These are phyloP conservation scores for Ganoderma sp. DNA, from an alignment of 1,284 basidiomycete species.

Conservation along the genomic window DNA sequence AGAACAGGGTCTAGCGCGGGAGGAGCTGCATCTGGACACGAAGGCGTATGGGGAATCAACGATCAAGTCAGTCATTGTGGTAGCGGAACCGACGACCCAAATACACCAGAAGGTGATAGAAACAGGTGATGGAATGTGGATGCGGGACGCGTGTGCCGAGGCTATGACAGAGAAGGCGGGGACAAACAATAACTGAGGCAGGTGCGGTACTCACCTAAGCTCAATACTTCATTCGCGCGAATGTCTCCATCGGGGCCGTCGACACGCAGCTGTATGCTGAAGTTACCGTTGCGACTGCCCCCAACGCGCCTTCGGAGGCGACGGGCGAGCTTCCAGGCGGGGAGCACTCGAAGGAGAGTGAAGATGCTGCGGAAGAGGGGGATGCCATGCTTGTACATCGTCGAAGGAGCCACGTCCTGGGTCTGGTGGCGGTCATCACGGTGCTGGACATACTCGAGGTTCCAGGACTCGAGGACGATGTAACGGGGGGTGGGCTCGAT, in stretches of 20 bases:
- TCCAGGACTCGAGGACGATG: conserved; percentile 79
- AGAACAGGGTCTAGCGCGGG: conserved; percentile 51
- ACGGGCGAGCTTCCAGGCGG: conserved; percentile 73
- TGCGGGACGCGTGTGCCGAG: conserved; percentile 5
- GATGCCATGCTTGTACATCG: conserved; percentile 83
- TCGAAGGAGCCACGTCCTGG: conserved; percentile 66
- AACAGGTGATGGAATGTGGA: conserved; percentile 5
- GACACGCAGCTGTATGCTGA: conserved; percentile 62
- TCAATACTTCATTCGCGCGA: conserved; percentile 43
- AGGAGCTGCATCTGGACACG: conserved; percentile 45
- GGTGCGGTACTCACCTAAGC: conserved; percentile 44
- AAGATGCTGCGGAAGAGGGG: conserved; percentile 78
- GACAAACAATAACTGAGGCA: conserved; percentile 32
- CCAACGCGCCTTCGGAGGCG: conserved; percentile 56
- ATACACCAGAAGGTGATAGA: conserved; percentile 21
- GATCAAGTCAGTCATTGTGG: conserved; percentile 32
- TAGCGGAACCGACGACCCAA: conserved; percentile 16
- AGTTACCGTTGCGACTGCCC: conserved; percentile 50
- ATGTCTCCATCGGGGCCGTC: conserved; percentile 42
- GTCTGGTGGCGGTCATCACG: conserved; percentile 41
- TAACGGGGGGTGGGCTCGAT: conserved; percentile 69
- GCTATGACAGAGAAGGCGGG: conserved; percentile 15
- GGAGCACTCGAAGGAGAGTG: conserved; percentile 71
- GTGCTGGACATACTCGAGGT: conserved; percentile 55
- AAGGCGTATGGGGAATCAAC: conserved; percentile 11